These are phyloP conservation scores for Teratosphaeria zuluensis DNA, from an alignment of 2,329 filamentous ascomycete species.

Conservation along the genomic window DNA sequence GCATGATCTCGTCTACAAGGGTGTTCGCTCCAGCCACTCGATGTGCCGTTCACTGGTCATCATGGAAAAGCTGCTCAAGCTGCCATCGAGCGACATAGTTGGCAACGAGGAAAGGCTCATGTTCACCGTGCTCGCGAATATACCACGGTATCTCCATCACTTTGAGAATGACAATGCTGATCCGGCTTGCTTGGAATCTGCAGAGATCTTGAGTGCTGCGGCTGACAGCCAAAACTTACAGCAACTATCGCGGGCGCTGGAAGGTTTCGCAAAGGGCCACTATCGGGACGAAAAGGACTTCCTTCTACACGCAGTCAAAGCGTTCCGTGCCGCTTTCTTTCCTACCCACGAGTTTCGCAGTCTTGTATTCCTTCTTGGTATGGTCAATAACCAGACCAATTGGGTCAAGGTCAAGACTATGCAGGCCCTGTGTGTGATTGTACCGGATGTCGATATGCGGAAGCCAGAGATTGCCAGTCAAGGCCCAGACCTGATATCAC, in stretches of 20 bases:
- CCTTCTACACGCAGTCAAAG: slow-evolving; percentile 60
- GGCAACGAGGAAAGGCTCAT: slow-evolving; percentile 75
- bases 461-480: slow-evolving; percentile 82
- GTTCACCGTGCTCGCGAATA: slow-evolving; percentile 81
- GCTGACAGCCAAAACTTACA: slow-evolving; percentile 63
- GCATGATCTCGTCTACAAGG: slow-evolving; percentile 80
- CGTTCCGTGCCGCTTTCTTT: slow-evolving; percentile 69
- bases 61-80: slow-evolving; percentile 65
- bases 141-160: slow-evolving; percentile 72
- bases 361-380: slow-evolving; percentile 80
- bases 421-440: slow-evolving; percentile 73
- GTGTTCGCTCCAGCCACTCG: slow-evolving; percentile 74
- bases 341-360: slow-evolving; percentile 74
- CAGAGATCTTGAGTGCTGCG: slow-evolving; percentile 59
- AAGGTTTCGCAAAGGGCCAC: slow-evolving; percentile 57
- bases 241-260: slow-evolving; percentile 58
- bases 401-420: slow-evolving; percentile 94
- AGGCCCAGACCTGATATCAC: slow-evolving; percentile 90
- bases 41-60: slow-evolving; percentile 67
- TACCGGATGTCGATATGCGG: slow-evolving; percentile 87
- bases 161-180: slow-evolving; percentile 58
- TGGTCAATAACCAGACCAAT: slow-evolving; percentile 76
- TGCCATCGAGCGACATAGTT: slow-evolving; percentile 71
- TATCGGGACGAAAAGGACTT: slow-evolving; percentile 67
- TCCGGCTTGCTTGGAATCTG: slow-evolving; percentile 49